phyloP scores from a whole-genome alignment of 345 rosid genomes.

The Abelmoschus esculentus region DNA sequence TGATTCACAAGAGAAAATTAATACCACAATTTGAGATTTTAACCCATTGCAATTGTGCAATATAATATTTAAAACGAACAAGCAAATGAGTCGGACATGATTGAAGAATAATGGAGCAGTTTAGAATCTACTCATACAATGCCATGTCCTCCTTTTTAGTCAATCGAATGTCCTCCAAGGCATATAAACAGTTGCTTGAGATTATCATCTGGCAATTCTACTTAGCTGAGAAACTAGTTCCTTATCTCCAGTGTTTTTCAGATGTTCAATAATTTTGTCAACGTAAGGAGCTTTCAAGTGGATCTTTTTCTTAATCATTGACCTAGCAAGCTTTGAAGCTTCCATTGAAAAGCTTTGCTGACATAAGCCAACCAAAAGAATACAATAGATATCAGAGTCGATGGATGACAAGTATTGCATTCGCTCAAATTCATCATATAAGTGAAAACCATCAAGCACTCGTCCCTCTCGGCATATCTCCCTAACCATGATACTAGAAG shows the following conservation, averaged over 20 bases:
- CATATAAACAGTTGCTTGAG: background rate
- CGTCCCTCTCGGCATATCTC: conserved; percentile 45
- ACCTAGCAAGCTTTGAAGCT: conserved; percentile 5
- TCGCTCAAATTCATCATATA: conserved; percentile 49
- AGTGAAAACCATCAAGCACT: conserved; percentile 49
- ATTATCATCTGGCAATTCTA: background rate
- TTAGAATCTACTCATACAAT: background rate
- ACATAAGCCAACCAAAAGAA: conserved; percentile 39
- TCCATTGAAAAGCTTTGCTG: background rate
- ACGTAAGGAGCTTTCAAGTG: background rate
- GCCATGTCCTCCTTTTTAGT: background rate
- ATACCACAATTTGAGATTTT: no score
- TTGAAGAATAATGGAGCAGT: no score
- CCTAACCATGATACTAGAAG: conserved; percentile 54
- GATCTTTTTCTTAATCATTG: background rate
- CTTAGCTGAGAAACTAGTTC: background rate
- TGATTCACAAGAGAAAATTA: background rate
- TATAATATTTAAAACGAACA: background rate
- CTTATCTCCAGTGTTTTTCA: background rate
- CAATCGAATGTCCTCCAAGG: no score
- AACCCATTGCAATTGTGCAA: no score
- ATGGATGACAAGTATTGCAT: conserved; percentile 33
- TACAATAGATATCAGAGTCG: conserved; percentile 53
- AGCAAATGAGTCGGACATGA: background rate
- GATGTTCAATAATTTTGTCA: background rate